Conservation (phyloP, 352 stramenopile genomes). For the Blastocystis sp. region DNA sequence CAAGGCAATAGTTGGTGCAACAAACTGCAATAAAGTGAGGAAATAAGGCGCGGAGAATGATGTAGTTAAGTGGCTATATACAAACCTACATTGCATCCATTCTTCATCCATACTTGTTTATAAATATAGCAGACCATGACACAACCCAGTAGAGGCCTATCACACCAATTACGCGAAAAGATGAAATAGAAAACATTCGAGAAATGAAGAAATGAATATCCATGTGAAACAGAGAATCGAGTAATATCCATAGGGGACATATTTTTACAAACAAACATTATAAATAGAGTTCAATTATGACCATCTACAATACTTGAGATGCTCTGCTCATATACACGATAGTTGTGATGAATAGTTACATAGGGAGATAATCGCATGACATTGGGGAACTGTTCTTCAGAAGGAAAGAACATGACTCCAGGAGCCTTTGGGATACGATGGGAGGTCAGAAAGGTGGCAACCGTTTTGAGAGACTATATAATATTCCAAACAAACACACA, state of each 20-base stretch:
- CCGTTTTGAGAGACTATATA: neutral
- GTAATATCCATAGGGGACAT: neutral
- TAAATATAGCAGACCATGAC: neutral
- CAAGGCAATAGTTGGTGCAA: neutral
- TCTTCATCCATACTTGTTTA: constrained; percentile 7
- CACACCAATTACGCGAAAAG: neutral
- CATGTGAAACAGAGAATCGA: neutral
- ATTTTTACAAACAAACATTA: neutral
- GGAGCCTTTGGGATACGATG: neutral
- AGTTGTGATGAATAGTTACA: constrained; percentile 27
- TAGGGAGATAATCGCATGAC: constrained; percentile 23
- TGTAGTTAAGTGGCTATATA: constrained; percentile 45
- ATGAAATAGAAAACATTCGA: neutral
- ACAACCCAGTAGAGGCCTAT: constrained; percentile 19
- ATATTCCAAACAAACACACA: neutral
- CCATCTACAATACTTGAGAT: neutral
- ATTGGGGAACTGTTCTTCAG: neutral
- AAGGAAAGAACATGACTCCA: constrained; percentile 8
- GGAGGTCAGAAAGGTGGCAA: neutral
- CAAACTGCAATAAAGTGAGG: constrained; percentile 10
- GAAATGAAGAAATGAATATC: neutral
- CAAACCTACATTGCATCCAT: constrained; percentile 1
- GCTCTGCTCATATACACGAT: neutral
- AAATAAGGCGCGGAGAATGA: constrained; percentile 25
- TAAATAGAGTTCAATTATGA: neutral